Percentiles rank a stretch among this genome's conserved stretches.
phyloP scores from a whole-genome alignment of 495 filamentous ascomycete species.

The Hypoxylon crocopeplum region DNA sequence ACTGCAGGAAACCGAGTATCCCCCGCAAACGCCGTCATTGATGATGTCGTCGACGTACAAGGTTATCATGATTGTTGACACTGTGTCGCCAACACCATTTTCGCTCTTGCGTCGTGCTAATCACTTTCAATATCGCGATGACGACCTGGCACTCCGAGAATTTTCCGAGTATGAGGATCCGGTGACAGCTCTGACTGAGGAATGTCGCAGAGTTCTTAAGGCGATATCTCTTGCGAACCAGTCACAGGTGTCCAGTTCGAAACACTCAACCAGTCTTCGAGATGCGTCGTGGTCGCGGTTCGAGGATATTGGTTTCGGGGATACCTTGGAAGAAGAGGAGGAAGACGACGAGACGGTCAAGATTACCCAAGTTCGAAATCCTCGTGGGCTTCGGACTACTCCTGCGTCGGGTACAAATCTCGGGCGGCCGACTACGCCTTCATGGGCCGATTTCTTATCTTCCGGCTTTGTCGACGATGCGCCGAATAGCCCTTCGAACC shows the following conservation, averaged over 20 bases:
- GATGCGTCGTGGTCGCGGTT: constrained; percentile 97
- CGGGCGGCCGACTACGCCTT: constrained; percentile 90
- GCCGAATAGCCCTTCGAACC: constrained; percentile 56
- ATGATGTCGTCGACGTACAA: constrained; percentile 83
- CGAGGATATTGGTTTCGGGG: constrained; percentile 91
- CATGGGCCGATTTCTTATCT: constrained; percentile 96
- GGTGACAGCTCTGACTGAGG: constrained; percentile 84
- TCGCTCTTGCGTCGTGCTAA: constrained; percentile 88
- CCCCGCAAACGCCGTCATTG: constrained; percentile 78
- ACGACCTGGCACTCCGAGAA: constrained; percentile 79
- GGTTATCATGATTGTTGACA: constrained; percentile 96
- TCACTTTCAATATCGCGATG: constrained; percentile 92
- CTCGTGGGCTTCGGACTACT: constrained; percentile 60
- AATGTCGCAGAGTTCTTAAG: constrained; percentile 88
- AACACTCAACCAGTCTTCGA: constrained; percentile 71
- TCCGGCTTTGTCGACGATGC: constrained; percentile 86
- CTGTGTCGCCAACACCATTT: constrained; percentile 94
- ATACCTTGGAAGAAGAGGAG: constrained; percentile 73
- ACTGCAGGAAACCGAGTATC: constrained; percentile 92
- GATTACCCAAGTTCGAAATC: constrained; percentile 40
- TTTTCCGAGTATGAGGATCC: constrained; percentile 92
- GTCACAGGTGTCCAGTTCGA: constrained; percentile 70
- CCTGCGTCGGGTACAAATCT: constrained; percentile 67
- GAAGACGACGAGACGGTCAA: constrained; percentile 62
- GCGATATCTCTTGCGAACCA: constrained; percentile 89